Conservation (phyloP, 139 green algal species). For the Chlamydomonas asymmetrica region DNA sequence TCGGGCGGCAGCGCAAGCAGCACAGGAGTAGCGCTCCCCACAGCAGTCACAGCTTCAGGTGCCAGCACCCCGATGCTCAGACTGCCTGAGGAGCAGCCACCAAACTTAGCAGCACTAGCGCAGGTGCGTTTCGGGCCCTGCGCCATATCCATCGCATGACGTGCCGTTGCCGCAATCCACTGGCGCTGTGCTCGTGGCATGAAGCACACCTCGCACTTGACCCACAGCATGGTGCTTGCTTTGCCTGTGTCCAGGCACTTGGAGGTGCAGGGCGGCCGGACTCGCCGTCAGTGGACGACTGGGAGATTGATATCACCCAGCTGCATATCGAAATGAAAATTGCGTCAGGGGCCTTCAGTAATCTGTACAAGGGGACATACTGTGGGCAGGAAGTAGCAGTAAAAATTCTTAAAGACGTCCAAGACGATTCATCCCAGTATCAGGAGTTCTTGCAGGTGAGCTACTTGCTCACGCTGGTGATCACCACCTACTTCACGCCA, state of each 20-base stretch:
- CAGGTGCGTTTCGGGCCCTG: too few relatives aligned
- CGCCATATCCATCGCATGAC: too few relatives aligned
- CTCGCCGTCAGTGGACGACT: slow-evolving; percentile 79
- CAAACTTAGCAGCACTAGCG: too few relatives aligned
- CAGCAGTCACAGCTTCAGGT: neutral
- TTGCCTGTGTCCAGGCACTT: too few relatives aligned
- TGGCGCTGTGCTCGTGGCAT: too few relatives aligned
- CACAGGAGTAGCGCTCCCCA: neutral
- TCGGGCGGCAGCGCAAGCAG: slow-evolving; percentile 12
- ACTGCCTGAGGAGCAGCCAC: slow-evolving; percentile 28
- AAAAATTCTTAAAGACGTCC: slow-evolving; percentile 95
- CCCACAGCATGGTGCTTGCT: too few relatives aligned
- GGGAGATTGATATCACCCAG: slow-evolving; percentile 93
- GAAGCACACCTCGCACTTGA: too few relatives aligned
- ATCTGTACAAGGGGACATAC: slow-evolving; percentile 93
- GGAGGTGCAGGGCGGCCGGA: slow-evolving; percentile 10
- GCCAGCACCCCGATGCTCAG: slow-evolving; percentile 1
- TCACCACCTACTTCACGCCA: too few relatives aligned
- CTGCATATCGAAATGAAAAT: slow-evolving; percentile 90
- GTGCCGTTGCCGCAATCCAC: too few relatives aligned
- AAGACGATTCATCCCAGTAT: slow-evolving; percentile 82
- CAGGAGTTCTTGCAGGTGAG: slow-evolving; percentile 89
- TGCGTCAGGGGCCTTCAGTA: slow-evolving; percentile 87
- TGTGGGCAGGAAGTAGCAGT: slow-evolving; percentile 98
- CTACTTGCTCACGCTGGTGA: too few relatives aligned